A percentile compares a stretch with the other conserved stretches of the same genome.
phyloP scores from a whole-genome alignment of 495 filamentous ascomycete genomes.

The Daldinia concentrica region DNA sequence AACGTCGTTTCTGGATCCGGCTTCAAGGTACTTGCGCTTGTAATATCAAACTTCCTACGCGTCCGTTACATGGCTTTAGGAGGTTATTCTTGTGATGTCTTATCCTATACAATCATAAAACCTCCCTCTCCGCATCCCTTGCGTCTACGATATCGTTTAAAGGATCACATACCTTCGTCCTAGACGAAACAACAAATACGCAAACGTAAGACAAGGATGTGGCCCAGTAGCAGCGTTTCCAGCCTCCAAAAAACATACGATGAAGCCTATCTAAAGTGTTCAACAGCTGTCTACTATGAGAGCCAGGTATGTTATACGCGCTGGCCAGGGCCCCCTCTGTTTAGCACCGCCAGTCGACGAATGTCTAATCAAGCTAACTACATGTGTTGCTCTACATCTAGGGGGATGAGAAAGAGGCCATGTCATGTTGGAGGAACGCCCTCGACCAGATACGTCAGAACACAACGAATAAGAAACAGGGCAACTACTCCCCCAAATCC shows the following conservation, averaged over 20 bases:
- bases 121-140: slow-evolving; percentile 9
- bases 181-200: slow-evolving; percentile 1
- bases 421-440: slow-evolving; percentile 89
- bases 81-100: slow-evolving; percentile 5
- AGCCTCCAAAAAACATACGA: slow-evolving; percentile 97
- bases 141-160: slow-evolving; percentile 11
- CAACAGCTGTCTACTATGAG: slow-evolving; percentile 95
- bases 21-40: background rate
- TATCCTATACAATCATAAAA: slow-evolving; percentile 7
- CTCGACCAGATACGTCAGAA: slow-evolving; percentile 92
- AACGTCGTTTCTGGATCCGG: slow-evolving; percentile 28
- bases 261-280: slow-evolving; percentile 91
- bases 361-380: background rate
- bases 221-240: slow-evolving; percentile 80
- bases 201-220: slow-evolving; percentile 61
- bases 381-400: slow-evolving; percentile 48
- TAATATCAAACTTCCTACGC: slow-evolving; percentile 11
- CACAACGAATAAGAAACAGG: slow-evolving; percentile 76
- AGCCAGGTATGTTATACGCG: slow-evolving; percentile 68
- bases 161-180: slow-evolving; percentile 15
- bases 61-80: slow-evolving; percentile 8
- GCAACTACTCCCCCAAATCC: slow-evolving; percentile 74
- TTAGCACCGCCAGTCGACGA: background rate
- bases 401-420: slow-evolving; percentile 92
- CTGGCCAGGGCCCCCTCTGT: slow-evolving; percentile 5